Conservation (phyloP, 108 stramenopile genomes). For the Nitzschia putrida region DNA sequence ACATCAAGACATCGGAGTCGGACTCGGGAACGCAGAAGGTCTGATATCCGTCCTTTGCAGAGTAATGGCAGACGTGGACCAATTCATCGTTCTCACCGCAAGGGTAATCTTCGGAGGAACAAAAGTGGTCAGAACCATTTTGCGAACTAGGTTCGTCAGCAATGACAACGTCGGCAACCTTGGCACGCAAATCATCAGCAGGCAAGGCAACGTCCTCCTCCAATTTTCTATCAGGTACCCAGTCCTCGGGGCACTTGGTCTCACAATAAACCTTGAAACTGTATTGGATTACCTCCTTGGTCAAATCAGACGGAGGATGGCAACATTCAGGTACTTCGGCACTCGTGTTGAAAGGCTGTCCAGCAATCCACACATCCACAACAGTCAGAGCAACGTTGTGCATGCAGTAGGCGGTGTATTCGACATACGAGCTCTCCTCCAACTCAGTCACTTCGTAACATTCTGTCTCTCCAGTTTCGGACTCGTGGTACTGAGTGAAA, state of each 20-base stretch:
- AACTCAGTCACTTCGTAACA: slow-evolving; percentile 17
- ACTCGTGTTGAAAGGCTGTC: background rate
- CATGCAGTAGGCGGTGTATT: slow-evolving; percentile 31
- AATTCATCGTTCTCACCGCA: slow-evolving; percentile 30
- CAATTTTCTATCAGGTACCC: background rate
- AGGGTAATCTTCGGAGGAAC: slow-evolving; percentile 40
- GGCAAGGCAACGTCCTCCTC: background rate
- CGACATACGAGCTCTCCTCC: background rate
- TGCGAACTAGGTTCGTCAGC: slow-evolving; percentile 5
- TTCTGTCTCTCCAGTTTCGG: slow-evolving; percentile 17
- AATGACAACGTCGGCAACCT: background rate
- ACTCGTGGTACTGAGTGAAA: slow-evolving; percentile 15
- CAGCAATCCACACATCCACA: slow-evolving; percentile 30
- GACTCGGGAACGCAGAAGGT: slow-evolving; percentile 48
- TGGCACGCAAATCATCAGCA: background rate
- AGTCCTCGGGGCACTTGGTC: slow-evolving; percentile 15
- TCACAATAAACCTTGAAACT: slow-evolving; percentile 32
- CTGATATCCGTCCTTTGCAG: slow-evolving; percentile 42
- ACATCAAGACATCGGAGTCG: slow-evolving; percentile 44
- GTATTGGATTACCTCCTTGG: slow-evolving; percentile 13
- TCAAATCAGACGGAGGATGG: slow-evolving; percentile 11
- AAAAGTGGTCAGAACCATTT: slow-evolving; percentile 26
- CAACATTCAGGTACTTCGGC: slow-evolving; percentile 37
- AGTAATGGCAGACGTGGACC: slow-evolving; percentile 52
- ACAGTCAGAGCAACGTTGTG: slow-evolving; percentile 25